Evolutionary conservation across 176 grass and related monocot species (phyloP), one percentile per base, ranked within the genome.

Genomic region (Aegilops longissima): DNA sequence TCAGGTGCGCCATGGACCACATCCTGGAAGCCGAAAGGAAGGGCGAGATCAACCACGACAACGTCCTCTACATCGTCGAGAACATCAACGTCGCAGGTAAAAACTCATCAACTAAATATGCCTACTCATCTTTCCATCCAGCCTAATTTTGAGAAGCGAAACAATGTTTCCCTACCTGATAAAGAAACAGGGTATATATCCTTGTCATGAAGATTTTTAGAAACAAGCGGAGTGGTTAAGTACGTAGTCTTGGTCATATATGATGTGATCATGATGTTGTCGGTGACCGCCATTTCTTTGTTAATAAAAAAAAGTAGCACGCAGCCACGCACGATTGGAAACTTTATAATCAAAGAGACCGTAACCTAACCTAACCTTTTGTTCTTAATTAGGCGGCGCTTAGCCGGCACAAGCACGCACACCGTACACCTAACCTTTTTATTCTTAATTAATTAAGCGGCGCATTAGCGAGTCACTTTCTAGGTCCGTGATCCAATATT

Each of bases 51-150:
- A 97, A 91, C 81, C 90, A 95, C 6, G 95, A 97, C 87, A 97
- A 97, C 21, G 95, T 95, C 63, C 95, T 97, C 66, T 97, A 97
- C 90, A 97, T 97, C 84, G 92, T 97, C 12, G 95, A 97, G 88
- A 97, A 97, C 90, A 97, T 97, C 81, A 97, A 97, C 58, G 95
- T 97, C 4, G 95, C 95, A 78, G 95, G 95, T 94, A 88, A 78
- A 30, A 30, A n/a, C 36, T 72, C 18, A 5, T 58, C 18, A 33
- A 21, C 14, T 21, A 65, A 30, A 38, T 54, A 33, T n/a, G 2
- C 2, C 2, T 5, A 16, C 13, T n/a, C 6, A 4, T 45, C 42
- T 40, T 21, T 35, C 12, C 6, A 2, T 20, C 20, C 39, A 75
- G 6, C 39, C 65, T 44, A 14, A 11, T 31, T 65, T 18, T 4